A percentile compares a stretch with the other conserved stretches of the same genome.
phyloP scores from a whole-genome alignment of 352 stramenopile species.

The Phytophthora tubulina region DNA sequence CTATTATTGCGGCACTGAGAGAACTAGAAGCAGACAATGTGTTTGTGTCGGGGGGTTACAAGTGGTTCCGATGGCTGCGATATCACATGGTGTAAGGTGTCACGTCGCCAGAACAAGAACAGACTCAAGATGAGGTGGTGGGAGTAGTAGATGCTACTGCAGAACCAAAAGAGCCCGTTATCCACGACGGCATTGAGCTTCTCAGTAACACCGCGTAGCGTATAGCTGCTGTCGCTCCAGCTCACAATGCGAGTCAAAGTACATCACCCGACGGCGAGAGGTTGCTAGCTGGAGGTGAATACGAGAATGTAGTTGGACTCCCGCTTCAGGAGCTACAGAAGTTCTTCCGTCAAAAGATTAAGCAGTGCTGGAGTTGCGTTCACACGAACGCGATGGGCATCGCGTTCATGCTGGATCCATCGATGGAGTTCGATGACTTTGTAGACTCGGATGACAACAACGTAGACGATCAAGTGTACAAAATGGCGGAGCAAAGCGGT shows the following conservation, averaged over 20 bases:
- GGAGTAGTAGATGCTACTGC: no score
- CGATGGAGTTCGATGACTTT: neutral
- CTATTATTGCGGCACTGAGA: neutral
- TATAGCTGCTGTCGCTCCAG: neutral
- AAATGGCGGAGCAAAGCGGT: neutral
- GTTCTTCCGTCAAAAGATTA: neutral
- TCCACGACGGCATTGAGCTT: neutral
- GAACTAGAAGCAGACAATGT: neutral
- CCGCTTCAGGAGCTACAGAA: neutral
- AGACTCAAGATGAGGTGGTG: neutral
- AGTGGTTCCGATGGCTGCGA: neutral
- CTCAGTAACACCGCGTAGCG: neutral
- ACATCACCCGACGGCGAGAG: neutral
- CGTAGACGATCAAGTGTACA: neutral
- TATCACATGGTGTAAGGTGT: neutral
- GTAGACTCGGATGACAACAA: neutral
- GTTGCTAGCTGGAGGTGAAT: neutral
- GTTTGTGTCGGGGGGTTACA: neutral
- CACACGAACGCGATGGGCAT: conserved; percentile 5
- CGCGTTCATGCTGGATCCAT: neutral
- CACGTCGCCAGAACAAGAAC: neutral
- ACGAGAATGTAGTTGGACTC: neutral
- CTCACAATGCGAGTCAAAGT: neutral
- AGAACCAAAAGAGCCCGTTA: neutral
- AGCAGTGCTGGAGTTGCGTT: conserved; percentile 1